These are phyloP conservation scores for Echria macrotheca DNA, from an alignment of 495 filamentous ascomycete genomes.

Conservation along the genomic window DNA sequence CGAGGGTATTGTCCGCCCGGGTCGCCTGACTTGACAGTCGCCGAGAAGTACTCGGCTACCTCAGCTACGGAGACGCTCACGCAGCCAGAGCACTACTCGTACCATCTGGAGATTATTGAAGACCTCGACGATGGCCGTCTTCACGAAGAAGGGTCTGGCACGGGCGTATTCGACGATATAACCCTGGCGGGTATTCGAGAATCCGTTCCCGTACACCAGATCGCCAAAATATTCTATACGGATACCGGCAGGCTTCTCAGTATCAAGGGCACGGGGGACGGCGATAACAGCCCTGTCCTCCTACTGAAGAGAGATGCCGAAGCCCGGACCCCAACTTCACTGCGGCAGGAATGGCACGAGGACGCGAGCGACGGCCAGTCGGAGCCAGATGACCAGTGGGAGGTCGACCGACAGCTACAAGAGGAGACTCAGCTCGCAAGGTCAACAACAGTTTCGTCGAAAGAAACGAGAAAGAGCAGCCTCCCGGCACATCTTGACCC, in stretches of 20 bases:
- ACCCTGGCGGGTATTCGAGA: constrained; percentile 72
- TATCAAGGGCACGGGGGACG: constrained; percentile 67
- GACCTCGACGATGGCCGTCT: constrained; percentile 88
- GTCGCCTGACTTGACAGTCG: neutral
- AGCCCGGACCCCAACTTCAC: constrained; percentile 59
- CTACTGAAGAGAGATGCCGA: constrained; percentile 79
- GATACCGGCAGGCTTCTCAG: constrained; percentile 93
- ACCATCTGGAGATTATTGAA: constrained; percentile 84
- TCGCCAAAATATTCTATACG: constrained; percentile 96
- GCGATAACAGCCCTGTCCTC: constrained; percentile 79
- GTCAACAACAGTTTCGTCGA: neutral
- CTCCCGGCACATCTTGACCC: constrained; percentile 79
- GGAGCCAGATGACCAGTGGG: constrained; percentile 44
- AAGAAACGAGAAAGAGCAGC: constrained; percentile 46
- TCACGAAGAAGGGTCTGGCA: constrained; percentile 67
- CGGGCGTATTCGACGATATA: constrained; percentile 69
- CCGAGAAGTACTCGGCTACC: neutral
- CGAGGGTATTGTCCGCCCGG: constrained; percentile 17
- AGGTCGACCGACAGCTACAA: constrained; percentile 63
- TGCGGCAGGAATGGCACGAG: constrained; percentile 20
- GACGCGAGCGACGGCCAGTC: constrained; percentile 7
- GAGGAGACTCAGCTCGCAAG: constrained; percentile 34
- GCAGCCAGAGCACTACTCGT: constrained; percentile 65
- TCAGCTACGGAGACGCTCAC: neutral
- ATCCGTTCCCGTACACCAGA: constrained; percentile 79